Evolutionary conservation across 352 stramenopile genomes (phyloP), one percentile per base, ranked within the genome.

Genomic region (Vaucheria bursata): DNA sequence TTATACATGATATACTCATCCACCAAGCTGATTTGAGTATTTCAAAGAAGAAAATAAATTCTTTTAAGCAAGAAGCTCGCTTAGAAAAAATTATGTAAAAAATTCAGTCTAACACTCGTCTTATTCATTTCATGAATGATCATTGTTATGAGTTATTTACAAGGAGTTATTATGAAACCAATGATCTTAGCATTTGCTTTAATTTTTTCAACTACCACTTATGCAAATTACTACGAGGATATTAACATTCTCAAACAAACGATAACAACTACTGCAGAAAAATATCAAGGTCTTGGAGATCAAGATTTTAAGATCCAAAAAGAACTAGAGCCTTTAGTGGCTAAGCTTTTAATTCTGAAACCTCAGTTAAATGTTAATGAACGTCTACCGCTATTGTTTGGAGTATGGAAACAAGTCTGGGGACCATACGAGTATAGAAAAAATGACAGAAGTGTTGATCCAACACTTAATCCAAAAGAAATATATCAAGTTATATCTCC

Each of bases 391-490:
- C 45, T 59, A 18, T 25, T 59, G 18, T 59, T 18, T 59, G 45
- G 45, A 18, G 45, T 59, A 18, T 59, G 45, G 45, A 59, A 59
- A 25, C 45, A 59, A 59, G 45, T 59, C 18, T 59, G 45, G 45
- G 45, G 45, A 59, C 45, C 45, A 18, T 59, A 59, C 45, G 45
- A 59, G 45, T 59, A 59, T 59, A 59, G 45, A 59, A 59, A 59
- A 59, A 25, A 59, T 25, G 45, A 59, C 25, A 18, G 45, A 59
- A 59, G 45, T 25, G 45, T 59, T 18, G 45, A 59, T 59, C 45
- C 45, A 59, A 59, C 45, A 18, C 25, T 59, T 18, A 59, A 59
- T 59, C 45, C 45, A 59, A 59, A 59, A 59, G 45, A 59, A 25
- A 59, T 59, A 18, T 59, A 59, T 59, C 45, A 59, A 59, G 45